phyloP scores from a whole-genome alignment of 768 basidiomycete species.

The Boletus coccyginus region DNA sequence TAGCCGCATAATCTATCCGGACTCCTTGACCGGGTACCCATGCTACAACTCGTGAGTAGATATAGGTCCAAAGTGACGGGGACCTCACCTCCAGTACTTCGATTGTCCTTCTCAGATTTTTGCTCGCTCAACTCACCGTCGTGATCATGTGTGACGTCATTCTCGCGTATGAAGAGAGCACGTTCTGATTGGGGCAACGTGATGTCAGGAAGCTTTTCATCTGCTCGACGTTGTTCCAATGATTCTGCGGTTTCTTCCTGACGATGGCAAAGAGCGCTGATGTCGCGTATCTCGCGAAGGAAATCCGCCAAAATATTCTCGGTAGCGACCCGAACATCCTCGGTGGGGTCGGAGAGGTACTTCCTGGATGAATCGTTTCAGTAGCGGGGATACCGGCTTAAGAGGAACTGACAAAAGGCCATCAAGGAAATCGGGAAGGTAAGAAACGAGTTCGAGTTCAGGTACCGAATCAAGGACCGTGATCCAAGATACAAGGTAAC shows the following conservation, averaged over 20 bases:
- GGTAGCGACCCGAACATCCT: conserved; percentile 89
- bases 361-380: conserved; percentile 48
- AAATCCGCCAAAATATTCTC: conserved; percentile 89
- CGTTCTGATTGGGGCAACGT: conserved; percentile 57
- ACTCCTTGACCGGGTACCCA: conserved; percentile 97
- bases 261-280: conserved; percentile 70
- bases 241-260: conserved; percentile 52
- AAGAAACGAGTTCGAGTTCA: conserved; percentile 91
- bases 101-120: conserved; percentile 45
- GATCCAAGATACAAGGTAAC: conserved; percentile 97
- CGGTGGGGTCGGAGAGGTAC: conserved; percentile 93
- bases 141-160: conserved; percentile 38
- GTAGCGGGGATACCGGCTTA: conserved; percentile 2
- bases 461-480: conserved; percentile 94
- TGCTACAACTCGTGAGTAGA: conserved; percentile 38
- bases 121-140: conserved; percentile 45
- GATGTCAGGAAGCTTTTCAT: conserved; percentile 58
- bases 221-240: conserved; percentile 38
- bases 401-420: conserved; percentile 72
- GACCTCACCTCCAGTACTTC: conserved; percentile 61
- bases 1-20: conserved; percentile 83
- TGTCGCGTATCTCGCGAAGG: conserved; percentile 84
- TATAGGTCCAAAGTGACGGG: neutral
- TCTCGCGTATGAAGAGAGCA: conserved; percentile 51
- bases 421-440: conserved; percentile 92